A percentile compares a stretch with the other conserved stretches of the same genome.
Evolutionary conservation across 352 stramenopile genomes (phyloP).

Genomic region (Hyaloperonospora arabidopsidis): DNA sequence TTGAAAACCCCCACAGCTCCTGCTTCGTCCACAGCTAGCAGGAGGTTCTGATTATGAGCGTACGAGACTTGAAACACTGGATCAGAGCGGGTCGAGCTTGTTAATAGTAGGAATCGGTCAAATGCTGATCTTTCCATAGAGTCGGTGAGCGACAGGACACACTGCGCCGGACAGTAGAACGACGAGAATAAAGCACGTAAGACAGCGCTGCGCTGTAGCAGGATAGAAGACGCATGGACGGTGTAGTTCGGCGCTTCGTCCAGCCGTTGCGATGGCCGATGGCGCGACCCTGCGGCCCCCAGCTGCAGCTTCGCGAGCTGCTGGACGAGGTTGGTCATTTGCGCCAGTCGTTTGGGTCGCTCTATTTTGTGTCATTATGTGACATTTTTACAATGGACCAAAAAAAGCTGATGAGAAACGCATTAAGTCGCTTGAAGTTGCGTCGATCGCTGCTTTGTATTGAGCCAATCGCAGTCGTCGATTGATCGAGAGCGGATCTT

Average conservation of each 20-base stretch:
- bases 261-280: constrained; percentile 18
- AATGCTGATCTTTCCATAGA: constrained; percentile 6
- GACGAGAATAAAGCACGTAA: constrained; percentile 24
- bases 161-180: constrained; percentile 27
- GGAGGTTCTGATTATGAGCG: constrained; percentile 20
- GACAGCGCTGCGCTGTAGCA: constrained; percentile 17
- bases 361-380: neutral
- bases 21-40: constrained; percentile 54
- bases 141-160: constrained; percentile 17
- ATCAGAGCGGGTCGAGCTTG: neutral
- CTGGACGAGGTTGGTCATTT: constrained; percentile 25
- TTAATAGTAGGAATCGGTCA: constrained; percentile 11
- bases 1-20: constrained; percentile 42
- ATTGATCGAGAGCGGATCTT: too few species aligned
- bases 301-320: constrained; percentile 39
- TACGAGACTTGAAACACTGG: constrained; percentile 56
- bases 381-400: too few species aligned
- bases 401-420: too few species aligned
- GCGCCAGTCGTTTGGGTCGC: neutral
- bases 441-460: too few species aligned
- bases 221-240: constrained; percentile 13
- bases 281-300: constrained; percentile 14
- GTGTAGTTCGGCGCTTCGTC: constrained; percentile 3
- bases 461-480: too few species aligned
- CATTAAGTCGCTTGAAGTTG: too few species aligned